phyloP scores from a whole-genome alignment of 2,329 filamentous ascomycete genomes.

The Aspergillus sp. region DNA sequence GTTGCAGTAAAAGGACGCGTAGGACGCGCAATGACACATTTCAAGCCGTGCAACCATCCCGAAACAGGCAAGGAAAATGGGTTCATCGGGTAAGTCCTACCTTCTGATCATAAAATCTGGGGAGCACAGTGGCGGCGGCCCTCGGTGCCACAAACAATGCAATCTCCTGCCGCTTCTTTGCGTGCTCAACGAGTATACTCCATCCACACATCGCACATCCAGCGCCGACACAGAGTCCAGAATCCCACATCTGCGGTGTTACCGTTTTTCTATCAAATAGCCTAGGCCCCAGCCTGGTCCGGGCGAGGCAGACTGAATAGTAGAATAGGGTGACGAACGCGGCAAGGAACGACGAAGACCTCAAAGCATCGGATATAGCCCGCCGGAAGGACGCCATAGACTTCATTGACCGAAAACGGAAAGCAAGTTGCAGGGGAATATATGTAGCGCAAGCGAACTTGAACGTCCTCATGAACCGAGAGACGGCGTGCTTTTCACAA shows the following conservation, averaged over 20 bases:
- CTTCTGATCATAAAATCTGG: conserved; percentile 63
- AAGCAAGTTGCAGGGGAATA: conserved; percentile 69
- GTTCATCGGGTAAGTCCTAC: conserved; percentile 26
- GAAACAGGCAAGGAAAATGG: conserved; percentile 10
- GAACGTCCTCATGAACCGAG: conserved; percentile 68
- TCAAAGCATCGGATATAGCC: conserved; percentile 60
- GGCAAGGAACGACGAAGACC: conserved; percentile 76
- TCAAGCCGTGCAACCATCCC: conserved; percentile 23
- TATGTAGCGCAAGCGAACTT: conserved; percentile 75
- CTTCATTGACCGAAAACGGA: conserved; percentile 56
- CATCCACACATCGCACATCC: conserved; percentile 78
- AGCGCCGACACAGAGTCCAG: conserved; percentile 64
- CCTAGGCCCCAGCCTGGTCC: conserved; percentile 70
- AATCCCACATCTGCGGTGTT: conserved; percentile 58
- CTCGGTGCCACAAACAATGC: conserved; percentile 78
- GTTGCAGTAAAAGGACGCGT: conserved; percentile 6
- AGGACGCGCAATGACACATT: conserved; percentile 9
- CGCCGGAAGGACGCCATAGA: conserved; percentile 45
- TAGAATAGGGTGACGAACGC: conserved; percentile 78
- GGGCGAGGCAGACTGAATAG: conserved; percentile 77
- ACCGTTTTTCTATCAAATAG: conserved; percentile 59
- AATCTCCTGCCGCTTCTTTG: conserved; percentile 68
- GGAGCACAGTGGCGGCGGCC: conserved; percentile 72
- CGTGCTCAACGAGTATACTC: conserved; percentile 73
- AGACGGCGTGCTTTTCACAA: conserved; percentile 70